These are phyloP conservation scores for Cladosporium sp. DNA, from an alignment of 2,329 filamentous ascomycete species.

Conservation along the genomic window DNA sequence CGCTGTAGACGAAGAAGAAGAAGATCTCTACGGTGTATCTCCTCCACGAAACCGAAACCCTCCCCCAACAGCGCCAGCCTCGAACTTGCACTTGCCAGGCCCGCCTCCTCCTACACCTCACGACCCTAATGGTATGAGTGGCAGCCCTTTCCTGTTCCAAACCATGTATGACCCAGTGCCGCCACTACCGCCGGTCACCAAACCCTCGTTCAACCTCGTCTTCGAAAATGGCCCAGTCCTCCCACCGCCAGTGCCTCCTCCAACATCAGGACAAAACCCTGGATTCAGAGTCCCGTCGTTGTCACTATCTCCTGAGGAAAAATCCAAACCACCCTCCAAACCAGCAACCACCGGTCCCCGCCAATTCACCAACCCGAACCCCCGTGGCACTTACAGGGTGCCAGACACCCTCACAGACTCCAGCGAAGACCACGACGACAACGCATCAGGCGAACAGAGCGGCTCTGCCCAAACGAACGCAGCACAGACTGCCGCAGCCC, in stretches of 20 bases:
- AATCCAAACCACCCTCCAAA: neutral
- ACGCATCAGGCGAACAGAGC: neutral
- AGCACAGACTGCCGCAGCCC: neutral
- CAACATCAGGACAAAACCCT: neutral
- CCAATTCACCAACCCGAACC: neutral
- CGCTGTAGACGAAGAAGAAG: neutral
- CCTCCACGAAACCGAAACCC: neutral
- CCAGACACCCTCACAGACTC: neutral
- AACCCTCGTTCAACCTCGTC: neutral
- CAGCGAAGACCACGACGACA: neutral
- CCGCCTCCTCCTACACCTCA: neutral
- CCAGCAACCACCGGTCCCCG: neutral
- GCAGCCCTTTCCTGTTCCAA: neutral
- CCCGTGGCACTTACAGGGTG: neutral
- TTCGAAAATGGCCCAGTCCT: neutral
- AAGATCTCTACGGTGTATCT: neutral
- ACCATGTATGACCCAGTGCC: neutral
- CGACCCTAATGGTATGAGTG: neutral
- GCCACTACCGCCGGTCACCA: neutral
- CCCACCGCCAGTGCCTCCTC: neutral
- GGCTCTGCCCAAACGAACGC: neutral
- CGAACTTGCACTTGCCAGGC: neutral
- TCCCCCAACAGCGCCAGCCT: neutral
- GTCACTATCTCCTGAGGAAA: neutral
- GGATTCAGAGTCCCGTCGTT: neutral